Conservation (phyloP, 1,139 yeast species). For the Yamadazyma oceani region DNA sequence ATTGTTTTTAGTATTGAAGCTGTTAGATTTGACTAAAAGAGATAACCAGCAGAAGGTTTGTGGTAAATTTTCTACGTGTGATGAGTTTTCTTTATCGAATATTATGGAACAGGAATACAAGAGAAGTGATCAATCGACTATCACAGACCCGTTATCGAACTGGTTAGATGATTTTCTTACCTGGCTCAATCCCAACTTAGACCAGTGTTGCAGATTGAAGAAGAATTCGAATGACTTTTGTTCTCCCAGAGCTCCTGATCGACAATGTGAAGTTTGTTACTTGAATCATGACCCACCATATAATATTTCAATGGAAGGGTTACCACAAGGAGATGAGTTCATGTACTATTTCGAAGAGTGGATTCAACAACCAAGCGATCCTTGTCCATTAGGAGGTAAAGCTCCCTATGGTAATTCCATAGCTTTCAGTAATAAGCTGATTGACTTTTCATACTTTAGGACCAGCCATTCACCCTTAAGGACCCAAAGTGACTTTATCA, state of each 20-base stretch:
- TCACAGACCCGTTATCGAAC: slow-evolving; percentile 80
- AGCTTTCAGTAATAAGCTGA: slow-evolving; percentile 34
- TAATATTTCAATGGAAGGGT: slow-evolving; percentile 75
- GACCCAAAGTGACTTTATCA: slow-evolving; percentile 81
- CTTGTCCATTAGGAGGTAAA: slow-evolving; percentile 94
- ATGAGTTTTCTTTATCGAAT: slow-evolving; percentile 74
- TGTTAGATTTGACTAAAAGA: slow-evolving; percentile 60
- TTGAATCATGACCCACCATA: slow-evolving; percentile 58
- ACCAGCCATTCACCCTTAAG: slow-evolving; percentile 79
- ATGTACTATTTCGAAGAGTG: slow-evolving; percentile 73
- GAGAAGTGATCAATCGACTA: slow-evolving; percentile 60
- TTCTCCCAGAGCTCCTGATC: slow-evolving; percentile 63
- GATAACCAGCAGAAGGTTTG: slow-evolving; percentile 71
- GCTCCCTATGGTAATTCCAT: slow-evolving; percentile 82
- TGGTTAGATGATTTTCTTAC: slow-evolving; percentile 92
- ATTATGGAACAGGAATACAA: slow-evolving; percentile 85
- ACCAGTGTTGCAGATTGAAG: slow-evolving; percentile 77
- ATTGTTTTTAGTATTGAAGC: slow-evolving; percentile 73
- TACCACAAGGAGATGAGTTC: slow-evolving; percentile 77
- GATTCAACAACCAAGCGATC: slow-evolving; percentile 84
- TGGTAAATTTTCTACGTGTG: slow-evolving; percentile 84
- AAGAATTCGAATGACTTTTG: slow-evolving; percentile 50
- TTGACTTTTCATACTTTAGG: slow-evolving; percentile 68
- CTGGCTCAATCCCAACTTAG: slow-evolving; percentile 84
- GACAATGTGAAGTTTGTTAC: slow-evolving; percentile 74